Evolutionary conservation across 2,329 filamentous ascomycete genomes (phyloP).

Genomic region (Ophiostoma sp.): DNA sequence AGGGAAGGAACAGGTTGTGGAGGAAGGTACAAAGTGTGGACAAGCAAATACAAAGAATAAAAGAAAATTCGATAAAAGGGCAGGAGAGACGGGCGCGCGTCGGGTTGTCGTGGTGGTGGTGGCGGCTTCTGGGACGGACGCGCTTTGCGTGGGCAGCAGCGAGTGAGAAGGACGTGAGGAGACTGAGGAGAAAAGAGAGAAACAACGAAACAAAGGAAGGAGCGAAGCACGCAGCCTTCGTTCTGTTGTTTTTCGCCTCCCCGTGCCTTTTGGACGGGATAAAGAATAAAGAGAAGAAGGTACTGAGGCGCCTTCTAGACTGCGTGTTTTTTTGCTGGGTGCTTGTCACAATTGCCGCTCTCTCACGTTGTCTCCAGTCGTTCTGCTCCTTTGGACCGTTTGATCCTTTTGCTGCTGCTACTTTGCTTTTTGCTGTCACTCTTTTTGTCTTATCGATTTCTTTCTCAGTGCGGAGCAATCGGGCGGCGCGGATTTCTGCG

Average conservation of each 20-base stretch:
- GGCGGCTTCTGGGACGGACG: conserved; percentile 15
- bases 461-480: conserved; percentile 22
- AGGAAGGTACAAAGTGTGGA: background rate
- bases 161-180: background rate
- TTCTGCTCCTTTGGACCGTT: background rate
- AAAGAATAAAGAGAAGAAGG: background rate
- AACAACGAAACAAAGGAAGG: background rate
- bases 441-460: background rate
- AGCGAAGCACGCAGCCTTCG: background rate
- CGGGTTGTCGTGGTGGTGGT: background rate
- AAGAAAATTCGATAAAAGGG: conserved; percentile 7
- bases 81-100: background rate
- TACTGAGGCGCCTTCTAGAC: background rate
- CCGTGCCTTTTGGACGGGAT: background rate
- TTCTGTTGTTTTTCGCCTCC: conserved; percentile 11
- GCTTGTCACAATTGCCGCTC: background rate
- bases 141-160: conserved; percentile 17
- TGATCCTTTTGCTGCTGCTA: background rate
- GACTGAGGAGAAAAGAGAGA: background rate
- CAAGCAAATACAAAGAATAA: background rate
- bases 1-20: background rate
- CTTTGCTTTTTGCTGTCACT: background rate
- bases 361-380: background rate
- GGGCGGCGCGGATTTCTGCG: conserved; percentile 24
- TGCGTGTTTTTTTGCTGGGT: background rate